Evolutionary conservation across 768 basidiomycete genomes (phyloP).

Genomic region (Kwoniella dejecticola): DNA sequence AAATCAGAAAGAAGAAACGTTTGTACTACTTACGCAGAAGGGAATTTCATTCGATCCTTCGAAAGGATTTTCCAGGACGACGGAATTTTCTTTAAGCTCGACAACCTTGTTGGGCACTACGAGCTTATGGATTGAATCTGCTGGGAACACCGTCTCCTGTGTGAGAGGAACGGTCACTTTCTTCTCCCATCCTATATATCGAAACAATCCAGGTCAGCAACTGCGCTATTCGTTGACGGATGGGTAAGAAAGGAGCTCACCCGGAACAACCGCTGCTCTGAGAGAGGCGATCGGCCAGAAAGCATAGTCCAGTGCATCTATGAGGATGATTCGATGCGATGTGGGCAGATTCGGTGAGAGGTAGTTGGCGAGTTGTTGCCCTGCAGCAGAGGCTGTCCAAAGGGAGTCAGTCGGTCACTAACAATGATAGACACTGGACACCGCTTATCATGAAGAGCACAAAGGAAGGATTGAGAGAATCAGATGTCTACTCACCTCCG

Average conservation of each 20-base stretch:
- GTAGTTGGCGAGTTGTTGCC: conserved; percentile 33
- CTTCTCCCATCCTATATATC: conserved; percentile 37
- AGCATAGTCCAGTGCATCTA: conserved; percentile 35
- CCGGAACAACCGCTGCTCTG: conserved; percentile 40
- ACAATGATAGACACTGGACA: too few relatives aligned
- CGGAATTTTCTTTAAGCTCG: conserved; percentile 31
- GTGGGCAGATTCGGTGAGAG: conserved; percentile 30
- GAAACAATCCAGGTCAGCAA: not conserved
- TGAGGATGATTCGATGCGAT: conserved; percentile 40
- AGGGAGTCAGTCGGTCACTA: not conserved
- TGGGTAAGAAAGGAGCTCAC: conserved; percentile 12
- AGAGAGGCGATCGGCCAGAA: conserved; percentile 43
- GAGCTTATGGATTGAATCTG: conserved; percentile 26
- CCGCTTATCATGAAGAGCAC: too few relatives aligned
- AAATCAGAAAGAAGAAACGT: too few relatives aligned
- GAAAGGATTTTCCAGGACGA: conserved; percentile 39
- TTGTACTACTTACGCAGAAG: conserved; percentile 37
- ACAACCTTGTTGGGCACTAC: conserved; percentile 38
- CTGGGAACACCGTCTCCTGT: conserved; percentile 35
- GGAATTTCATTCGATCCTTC: conserved; percentile 36
- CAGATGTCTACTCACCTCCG: conserved; percentile 19
- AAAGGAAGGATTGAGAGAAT: not conserved
- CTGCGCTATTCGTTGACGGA: not conserved
- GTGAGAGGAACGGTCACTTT: conserved; percentile 30
- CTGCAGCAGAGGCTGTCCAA: conserved; percentile 32